Percentiles rank a stretch among this genome's conserved stretches.
Evolutionary conservation across 768 basidiomycete species (phyloP).

Genomic region (Dictyophora rubrovolvata): DNA sequence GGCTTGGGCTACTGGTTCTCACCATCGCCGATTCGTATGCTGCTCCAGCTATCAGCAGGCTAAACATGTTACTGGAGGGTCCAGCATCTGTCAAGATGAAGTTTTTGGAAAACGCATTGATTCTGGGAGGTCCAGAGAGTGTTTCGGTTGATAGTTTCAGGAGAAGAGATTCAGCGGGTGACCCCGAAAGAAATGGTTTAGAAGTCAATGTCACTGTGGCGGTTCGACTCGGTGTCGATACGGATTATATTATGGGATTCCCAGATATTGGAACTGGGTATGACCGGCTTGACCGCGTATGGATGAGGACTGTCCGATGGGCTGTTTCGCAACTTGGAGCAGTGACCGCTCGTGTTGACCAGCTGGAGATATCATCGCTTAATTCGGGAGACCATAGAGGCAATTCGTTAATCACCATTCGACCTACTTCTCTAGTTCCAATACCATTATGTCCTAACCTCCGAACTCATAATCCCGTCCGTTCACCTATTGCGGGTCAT

Average conservation of each 20-base stretch:
- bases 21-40: constrained; percentile 7
- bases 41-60: not conserved
- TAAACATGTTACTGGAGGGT: not conserved
- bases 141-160: not conserved
- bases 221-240: constrained; percentile 2
- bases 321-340: not conserved
- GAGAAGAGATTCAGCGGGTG: not conserved
- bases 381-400: not conserved
- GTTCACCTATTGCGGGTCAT: not conserved
- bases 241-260: constrained; percentile 7
- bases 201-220: constrained; percentile 1
- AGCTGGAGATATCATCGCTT: not conserved
- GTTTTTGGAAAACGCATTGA: constrained; percentile 4
- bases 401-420: not conserved
- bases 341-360: not conserved
- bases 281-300: not conserved
- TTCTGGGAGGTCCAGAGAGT: not conserved
- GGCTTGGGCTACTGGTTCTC: not conserved
- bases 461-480: not conserved
- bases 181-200: not conserved
- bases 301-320: not conserved
- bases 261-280: not conserved
- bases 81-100: not conserved
- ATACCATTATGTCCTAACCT: not conserved
- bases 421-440: not conserved